Conservation (phyloP, 768 basidiomycete genomes). For the Zangia roseola region DNA sequence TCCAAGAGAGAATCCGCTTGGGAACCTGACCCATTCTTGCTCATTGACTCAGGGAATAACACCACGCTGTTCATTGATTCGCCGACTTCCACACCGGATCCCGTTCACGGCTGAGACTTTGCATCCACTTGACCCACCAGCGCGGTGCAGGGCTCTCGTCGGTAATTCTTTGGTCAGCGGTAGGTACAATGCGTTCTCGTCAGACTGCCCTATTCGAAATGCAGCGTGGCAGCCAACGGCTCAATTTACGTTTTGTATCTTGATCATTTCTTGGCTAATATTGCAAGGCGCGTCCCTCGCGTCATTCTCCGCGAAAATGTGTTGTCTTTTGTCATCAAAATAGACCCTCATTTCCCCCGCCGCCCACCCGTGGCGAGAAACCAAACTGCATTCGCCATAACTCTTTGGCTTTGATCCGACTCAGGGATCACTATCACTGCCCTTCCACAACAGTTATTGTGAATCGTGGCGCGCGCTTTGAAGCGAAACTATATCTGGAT, state of each 20-base stretch:
- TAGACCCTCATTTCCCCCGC: conserved; percentile 8
- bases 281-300: conserved; percentile 8
- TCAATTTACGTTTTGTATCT: conserved; percentile 24
- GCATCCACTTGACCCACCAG: neutral
- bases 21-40: conserved; percentile 2
- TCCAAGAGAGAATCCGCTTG: conserved; percentile 10
- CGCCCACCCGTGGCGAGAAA: conserved; percentile 1
- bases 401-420: conserved; percentile 26
- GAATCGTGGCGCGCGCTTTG: conserved; percentile 7
- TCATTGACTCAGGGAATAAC: neutral
- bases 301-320: conserved; percentile 13
- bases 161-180: neutral
- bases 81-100: neutral
- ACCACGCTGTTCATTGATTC: neutral
- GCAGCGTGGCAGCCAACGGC: conserved; percentile 21
- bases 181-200: neutral
- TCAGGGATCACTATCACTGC: conserved; percentile 20
- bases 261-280: conserved; percentile 15
- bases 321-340: conserved; percentile 5
- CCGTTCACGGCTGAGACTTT: neutral
- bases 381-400: conserved; percentile 11
- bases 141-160: neutral
- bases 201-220: conserved; percentile 2
- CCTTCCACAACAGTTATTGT: conserved; percentile 10
- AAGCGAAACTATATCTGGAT: conserved; percentile 11